phyloP scores from a whole-genome alignment of 1,284 basidiomycete genomes.

The Takashimella koratensis region DNA sequence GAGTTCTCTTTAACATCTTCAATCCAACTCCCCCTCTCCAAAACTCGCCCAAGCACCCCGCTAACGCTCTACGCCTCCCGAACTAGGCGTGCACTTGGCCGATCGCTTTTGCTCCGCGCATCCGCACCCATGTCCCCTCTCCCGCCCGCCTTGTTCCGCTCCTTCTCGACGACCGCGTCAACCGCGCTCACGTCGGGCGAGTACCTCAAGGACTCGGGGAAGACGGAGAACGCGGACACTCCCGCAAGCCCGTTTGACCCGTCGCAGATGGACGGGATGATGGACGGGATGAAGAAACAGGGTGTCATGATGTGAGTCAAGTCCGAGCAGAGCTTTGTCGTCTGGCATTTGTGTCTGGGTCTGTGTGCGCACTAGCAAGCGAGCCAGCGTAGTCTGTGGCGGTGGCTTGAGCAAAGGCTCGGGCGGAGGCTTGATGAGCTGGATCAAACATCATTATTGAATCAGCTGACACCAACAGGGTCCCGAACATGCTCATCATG shows the following conservation, averaged over 20 bases:
- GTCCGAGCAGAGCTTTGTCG: slow-evolving; percentile 11
- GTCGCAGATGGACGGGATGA: slow-evolving; percentile 93
- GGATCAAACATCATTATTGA: no score
- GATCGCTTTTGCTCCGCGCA: slow-evolving; percentile 75
- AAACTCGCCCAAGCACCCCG: no score
- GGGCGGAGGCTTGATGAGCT: no score
- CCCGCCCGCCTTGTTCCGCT: slow-evolving; percentile 66
- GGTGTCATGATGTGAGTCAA: slow-evolving; percentile 72
- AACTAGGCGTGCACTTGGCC: slow-evolving; percentile 72
- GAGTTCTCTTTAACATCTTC: slow-evolving; percentile 45
- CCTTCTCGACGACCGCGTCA: slow-evolving; percentile 69
- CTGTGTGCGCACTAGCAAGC: no score
- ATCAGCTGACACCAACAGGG: slow-evolving; percentile 58
- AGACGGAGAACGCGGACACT: slow-evolving; percentile 53
- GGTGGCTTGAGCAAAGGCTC: no score
- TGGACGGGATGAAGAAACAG: slow-evolving; percentile 98
- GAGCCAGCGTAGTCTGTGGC: no score
- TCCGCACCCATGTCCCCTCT: slow-evolving; percentile 75
- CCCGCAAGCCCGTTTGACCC: slow-evolving; percentile 73
- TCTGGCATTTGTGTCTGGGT: no score
- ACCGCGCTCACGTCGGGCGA: slow-evolving; percentile 68
- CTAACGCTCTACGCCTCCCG: slow-evolving; percentile 6
- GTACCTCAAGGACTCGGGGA: slow-evolving; percentile 72
- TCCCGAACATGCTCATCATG: slow-evolving; percentile 98
- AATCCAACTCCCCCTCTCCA: no score